Base-by-base conservation (phyloP, 108 stramenopile genomes). In the Schizochytrium sp. region DNA sequence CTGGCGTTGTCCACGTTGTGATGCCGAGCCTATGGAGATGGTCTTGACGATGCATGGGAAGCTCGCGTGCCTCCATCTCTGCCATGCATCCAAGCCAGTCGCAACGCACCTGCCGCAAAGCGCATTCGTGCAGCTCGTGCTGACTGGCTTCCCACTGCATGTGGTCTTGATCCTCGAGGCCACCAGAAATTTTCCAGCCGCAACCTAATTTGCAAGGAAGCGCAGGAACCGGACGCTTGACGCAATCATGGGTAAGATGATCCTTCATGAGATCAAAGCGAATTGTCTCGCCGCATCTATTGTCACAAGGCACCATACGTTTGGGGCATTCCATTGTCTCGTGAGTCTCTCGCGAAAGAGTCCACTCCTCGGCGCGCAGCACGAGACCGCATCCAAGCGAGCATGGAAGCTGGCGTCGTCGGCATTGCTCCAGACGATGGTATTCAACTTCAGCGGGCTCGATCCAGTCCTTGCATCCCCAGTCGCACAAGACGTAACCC, bases 401-500 rank as follows among this genome's bases (percentile, higher is more conserved):
- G 72, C 93, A 94, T 10, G 93, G 88, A 19, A 93, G 57, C 14
- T 93, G 89, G 41, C 93, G 90, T 88, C 93, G 92, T 57, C 25
- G 55, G 53, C 93, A 94, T 10, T 28, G 71, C 88, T 90, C 60
- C 28, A 48, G 28, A 72, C 92, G 88, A 72, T 94, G 93, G 44
- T 89, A 91, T 41, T 60, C 53, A 69, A 92, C 58, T 43, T 93
- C 93, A 21, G 93, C 93, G 19, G 90, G 72, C 34, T 90, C 58
- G 14, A 91, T 58, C 93, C 93, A 94, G 19, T 88, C 90, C 12
- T 90, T 90, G 89, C 93, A 94, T 4, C 93, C 93, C 93, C 93
- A 94, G 60, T 94, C 93, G 90, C 93, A 94, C 6, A 92, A 60
- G 23, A 93, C 90, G 72, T 91, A 93, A 43, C 92, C 91, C 45